phyloP scores from a whole-genome alignment of 2,329 filamentous ascomycete genomes.

The Stemphylium vesicarium region DNA sequence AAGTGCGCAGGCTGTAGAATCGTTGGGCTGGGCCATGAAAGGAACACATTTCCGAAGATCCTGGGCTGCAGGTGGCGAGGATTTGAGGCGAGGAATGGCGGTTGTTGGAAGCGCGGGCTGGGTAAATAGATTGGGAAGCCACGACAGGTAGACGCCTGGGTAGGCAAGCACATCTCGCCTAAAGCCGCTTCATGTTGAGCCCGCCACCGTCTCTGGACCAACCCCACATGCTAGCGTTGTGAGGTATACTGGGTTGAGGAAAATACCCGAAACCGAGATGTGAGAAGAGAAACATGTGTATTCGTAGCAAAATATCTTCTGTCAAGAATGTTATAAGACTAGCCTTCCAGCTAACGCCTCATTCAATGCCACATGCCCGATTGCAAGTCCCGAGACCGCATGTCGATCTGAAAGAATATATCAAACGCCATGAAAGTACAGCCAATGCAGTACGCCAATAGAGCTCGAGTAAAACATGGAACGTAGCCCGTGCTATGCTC shows the following conservation, averaged over 20 bases:
- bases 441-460: background rate
- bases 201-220: background rate
- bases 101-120: constrained; percentile 11
- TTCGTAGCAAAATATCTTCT: background rate
- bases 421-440: background rate
- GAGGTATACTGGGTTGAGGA: background rate
- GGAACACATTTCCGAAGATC: background rate
- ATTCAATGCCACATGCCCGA: background rate
- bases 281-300: background rate
- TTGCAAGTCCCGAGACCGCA: background rate
- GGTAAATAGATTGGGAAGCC: constrained; percentile 14
- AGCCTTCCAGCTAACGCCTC: background rate
- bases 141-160: background rate
- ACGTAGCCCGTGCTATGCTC: background rate
- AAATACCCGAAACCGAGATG: background rate
- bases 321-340: background rate
- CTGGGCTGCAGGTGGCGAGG: background rate
- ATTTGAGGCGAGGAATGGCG: background rate
- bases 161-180: background rate
- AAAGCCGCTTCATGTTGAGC: background rate
- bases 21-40: background rate
- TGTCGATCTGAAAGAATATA: background rate
- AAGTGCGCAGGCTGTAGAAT: background rate
- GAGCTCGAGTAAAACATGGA: background rate
- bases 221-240: background rate